Evolutionary conservation across 2,329 filamentous ascomycete species (phyloP).

Genomic region (Fusarium tanahbumbuense): DNA sequence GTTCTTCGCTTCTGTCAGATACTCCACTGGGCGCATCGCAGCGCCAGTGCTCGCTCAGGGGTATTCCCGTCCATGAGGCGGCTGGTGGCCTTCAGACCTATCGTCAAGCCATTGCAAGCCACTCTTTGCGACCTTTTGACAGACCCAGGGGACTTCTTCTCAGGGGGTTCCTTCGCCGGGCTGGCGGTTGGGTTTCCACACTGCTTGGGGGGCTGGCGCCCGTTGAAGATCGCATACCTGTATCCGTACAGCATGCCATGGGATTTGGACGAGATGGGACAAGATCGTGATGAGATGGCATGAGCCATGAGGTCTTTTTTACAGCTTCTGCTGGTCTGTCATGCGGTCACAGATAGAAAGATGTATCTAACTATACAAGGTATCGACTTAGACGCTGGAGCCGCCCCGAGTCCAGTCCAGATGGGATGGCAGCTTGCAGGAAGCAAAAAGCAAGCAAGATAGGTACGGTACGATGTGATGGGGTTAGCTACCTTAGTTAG

Average conservation of each 20-base stretch:
- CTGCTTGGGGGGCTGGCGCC: constrained; percentile 26
- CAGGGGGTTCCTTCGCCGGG: constrained; percentile 37
- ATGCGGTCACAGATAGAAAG: constrained; percentile 32
- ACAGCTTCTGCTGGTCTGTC: constrained; percentile 35
- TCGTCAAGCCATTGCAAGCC: constrained; percentile 29
- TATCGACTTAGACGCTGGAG: constrained; percentile 32
- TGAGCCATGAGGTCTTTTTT: constrained; percentile 19
- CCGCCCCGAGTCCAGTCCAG: constrained; percentile 17
- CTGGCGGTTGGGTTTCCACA: constrained; percentile 34
- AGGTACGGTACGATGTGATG: constrained; percentile 26
- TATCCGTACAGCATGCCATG: constrained; percentile 36
- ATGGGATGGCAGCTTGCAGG: constrained; percentile 23
- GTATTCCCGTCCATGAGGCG: constrained; percentile 35
- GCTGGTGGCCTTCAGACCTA: constrained; percentile 19
- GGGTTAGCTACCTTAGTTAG: not conserved
- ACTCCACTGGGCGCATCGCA: constrained; percentile 46
- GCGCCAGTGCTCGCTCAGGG: constrained; percentile 43
- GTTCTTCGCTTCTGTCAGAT: constrained; percentile 10
- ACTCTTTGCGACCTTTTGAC: constrained; percentile 26
- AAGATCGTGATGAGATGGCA: constrained; percentile 34
- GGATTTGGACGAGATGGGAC: constrained; percentile 39
- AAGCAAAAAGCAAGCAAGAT: constrained; percentile 29
- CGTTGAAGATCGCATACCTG: constrained; percentile 19
- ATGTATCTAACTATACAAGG: constrained; percentile 4
- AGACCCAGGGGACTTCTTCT: constrained; percentile 23